phyloP scores from a whole-genome alignment of 768 basidiomycete genomes.

The Strobilomyces dryophilus region DNA sequence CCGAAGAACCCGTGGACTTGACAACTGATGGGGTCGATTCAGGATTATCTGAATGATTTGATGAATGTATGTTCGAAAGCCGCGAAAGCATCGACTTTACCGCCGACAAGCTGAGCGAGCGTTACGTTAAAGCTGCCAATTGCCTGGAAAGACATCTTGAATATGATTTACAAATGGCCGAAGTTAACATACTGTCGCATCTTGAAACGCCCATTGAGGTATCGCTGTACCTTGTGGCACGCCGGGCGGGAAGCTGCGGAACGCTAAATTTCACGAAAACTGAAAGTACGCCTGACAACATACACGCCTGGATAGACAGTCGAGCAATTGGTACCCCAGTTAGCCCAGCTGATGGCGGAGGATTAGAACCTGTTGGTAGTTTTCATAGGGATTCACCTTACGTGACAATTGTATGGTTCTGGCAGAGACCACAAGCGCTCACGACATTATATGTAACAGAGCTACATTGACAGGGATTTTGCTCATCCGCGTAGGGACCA shows the following conservation, averaged over 20 bases:
- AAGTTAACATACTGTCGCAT: conserved; percentile 39
- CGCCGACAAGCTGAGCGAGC: conserved; percentile 31
- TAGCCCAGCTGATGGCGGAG: conserved; percentile 41
- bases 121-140: conserved; percentile 38
- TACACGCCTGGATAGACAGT: conserved; percentile 29
- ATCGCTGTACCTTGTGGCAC: conserved; percentile 48
- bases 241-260: conserved; percentile 39
- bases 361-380: neutral
- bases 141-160: conserved; percentile 21
- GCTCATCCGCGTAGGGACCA: conserved; percentile 30
- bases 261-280: neutral
- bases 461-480: conserved; percentile 47
- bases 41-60: conserved; percentile 30
- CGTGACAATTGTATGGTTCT: conserved; percentile 39
- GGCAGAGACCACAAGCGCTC: conserved; percentile 57
- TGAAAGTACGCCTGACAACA: neutral
- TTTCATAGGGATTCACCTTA: conserved; percentile 13
- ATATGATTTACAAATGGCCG: neutral
- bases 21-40: conserved; percentile 39
- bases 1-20: conserved; percentile 23
- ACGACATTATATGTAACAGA: conserved; percentile 53
- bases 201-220: conserved; percentile 61
- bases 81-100: conserved; percentile 9
- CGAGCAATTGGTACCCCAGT: conserved; percentile 48
- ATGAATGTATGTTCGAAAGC: neutral